Conservation (phyloP, 352 stramenopile species). For the Globisporangium radiosum region DNA sequence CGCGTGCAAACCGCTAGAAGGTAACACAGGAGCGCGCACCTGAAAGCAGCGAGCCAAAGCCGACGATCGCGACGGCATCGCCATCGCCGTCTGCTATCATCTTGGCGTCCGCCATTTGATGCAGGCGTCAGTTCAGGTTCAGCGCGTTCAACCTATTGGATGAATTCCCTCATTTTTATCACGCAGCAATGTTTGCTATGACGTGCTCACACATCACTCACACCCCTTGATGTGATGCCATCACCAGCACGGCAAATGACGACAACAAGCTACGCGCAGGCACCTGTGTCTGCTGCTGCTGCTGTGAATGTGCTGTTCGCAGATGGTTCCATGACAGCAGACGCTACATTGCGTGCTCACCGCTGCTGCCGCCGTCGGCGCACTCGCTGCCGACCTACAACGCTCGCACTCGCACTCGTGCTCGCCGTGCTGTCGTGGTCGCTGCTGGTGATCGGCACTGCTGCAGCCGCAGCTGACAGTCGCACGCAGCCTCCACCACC, state of each 20-base stretch:
- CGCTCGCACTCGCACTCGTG: not conserved
- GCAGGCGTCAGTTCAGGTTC: not conserved
- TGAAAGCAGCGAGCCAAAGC: slow-evolving; percentile 90
- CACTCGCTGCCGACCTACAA: not conserved
- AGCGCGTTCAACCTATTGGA: not conserved
- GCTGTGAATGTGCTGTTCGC: not conserved
- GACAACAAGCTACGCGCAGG: not conserved
- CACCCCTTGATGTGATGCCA: not conserved
- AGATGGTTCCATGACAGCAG: not conserved
- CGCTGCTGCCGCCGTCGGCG: not conserved
- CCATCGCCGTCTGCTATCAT: not conserved
- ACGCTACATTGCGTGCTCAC: not conserved
- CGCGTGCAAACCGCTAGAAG: too few species aligned
- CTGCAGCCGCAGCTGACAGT: not conserved
- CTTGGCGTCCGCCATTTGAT: not conserved
- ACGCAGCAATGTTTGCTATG: not conserved
- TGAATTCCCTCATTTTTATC: not conserved
- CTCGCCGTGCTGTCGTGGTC: not conserved
- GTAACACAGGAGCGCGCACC: slow-evolving; percentile 15
- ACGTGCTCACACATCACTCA: not conserved
- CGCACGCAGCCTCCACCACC: not conserved
- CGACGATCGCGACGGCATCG: slow-evolving; percentile 66
- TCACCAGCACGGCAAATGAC: not conserved
- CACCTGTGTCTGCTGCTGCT: not conserved
- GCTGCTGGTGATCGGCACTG: slow-evolving; percentile 1